Conservation (phyloP, 345 rosid species). For the Luvunga scandens region DNA sequence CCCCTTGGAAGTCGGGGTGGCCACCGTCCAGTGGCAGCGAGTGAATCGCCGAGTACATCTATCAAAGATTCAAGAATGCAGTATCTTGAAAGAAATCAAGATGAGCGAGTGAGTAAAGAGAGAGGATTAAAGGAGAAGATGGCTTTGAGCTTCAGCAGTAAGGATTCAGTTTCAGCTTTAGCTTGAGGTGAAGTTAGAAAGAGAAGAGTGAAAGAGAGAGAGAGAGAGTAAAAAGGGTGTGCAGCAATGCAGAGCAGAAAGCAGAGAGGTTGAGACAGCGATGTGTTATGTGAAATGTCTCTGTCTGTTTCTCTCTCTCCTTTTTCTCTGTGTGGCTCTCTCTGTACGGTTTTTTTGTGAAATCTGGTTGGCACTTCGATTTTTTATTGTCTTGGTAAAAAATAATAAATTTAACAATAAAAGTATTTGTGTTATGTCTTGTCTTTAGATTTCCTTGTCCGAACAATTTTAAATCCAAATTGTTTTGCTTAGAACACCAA, state of each 20-base stretch:
- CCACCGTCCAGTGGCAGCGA: conserved; percentile 67
- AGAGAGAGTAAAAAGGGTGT: not conserved
- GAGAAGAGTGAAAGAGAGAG: not conserved
- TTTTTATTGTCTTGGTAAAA: not conserved
- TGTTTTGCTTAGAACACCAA: no score
- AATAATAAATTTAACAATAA: not conserved
- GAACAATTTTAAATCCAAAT: no score
- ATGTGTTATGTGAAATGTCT: conserved; percentile 25
- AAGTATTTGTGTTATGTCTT: no score
- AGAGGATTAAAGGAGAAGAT: not conserved
- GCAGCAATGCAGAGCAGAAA: conserved; percentile 7
- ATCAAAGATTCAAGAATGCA: conserved; percentile 10
- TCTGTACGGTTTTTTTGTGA: not conserved
- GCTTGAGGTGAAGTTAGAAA: not conserved
- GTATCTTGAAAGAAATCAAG: not conserved
- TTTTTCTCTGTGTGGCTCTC: not conserved
- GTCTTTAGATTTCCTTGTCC: no score
- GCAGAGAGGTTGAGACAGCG: conserved; percentile 21
- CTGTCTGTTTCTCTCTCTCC: conserved; percentile 8
- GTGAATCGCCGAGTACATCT: conserved; percentile 75
- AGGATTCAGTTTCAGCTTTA: no score
- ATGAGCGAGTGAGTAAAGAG: not conserved
- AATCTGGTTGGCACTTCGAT: not conserved
- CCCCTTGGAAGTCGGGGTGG: conserved; percentile 45
- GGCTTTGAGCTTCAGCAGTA: no score